phyloP scores from a whole-genome alignment of 2,329 filamentous ascomycete genomes.

The Emergomyces orientalis region DNA sequence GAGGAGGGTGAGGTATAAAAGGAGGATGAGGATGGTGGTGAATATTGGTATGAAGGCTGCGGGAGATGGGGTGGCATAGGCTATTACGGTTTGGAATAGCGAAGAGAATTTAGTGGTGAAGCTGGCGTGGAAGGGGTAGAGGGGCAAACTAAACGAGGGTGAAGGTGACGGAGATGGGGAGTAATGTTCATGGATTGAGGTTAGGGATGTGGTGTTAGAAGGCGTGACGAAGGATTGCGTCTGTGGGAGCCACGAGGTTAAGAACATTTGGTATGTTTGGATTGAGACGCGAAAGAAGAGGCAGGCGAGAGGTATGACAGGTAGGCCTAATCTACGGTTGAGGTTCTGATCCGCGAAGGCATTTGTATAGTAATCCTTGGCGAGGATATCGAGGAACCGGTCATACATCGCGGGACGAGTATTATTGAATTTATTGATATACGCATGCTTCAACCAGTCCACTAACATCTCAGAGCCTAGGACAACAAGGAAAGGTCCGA shows the following conservation, averaged over 20 bases:
- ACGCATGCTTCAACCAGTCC: constrained; percentile 93
- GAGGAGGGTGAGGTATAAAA: constrained; percentile 74
- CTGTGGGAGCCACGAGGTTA: constrained; percentile 73
- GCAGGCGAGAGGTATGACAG: constrained; percentile 84
- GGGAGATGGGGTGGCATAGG: constrained; percentile 36
- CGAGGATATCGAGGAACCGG: constrained; percentile 82
- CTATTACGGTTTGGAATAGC: constrained; percentile 32
- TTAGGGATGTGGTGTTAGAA: constrained; percentile 29
- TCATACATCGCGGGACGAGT: constrained; percentile 84
- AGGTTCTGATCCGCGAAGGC: constrained; percentile 87
- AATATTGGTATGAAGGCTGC: constrained; percentile 35
- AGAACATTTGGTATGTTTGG: constrained; percentile 97
- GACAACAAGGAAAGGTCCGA: constrained; percentile 88
- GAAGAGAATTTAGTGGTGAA: constrained; percentile 20
- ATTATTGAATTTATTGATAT: constrained; percentile 98
- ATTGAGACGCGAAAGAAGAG: constrained; percentile 89
- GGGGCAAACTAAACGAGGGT: constrained; percentile 28
- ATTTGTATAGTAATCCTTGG: constrained; percentile 96
- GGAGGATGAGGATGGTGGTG: constrained; percentile 77
- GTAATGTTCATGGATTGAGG: constrained; percentile 39
- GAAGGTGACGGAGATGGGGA: constrained; percentile 47
- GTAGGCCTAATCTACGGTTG: constrained; percentile 78
- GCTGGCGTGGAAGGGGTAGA: constrained; percentile 46
- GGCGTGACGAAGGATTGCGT: constrained; percentile 34
- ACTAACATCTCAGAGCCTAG: constrained; percentile 94